These are phyloP conservation scores for Teratosphaeria pseudoeucalypti DNA, from an alignment of 2,329 filamentous ascomycete genomes.

Conservation along the genomic window DNA sequence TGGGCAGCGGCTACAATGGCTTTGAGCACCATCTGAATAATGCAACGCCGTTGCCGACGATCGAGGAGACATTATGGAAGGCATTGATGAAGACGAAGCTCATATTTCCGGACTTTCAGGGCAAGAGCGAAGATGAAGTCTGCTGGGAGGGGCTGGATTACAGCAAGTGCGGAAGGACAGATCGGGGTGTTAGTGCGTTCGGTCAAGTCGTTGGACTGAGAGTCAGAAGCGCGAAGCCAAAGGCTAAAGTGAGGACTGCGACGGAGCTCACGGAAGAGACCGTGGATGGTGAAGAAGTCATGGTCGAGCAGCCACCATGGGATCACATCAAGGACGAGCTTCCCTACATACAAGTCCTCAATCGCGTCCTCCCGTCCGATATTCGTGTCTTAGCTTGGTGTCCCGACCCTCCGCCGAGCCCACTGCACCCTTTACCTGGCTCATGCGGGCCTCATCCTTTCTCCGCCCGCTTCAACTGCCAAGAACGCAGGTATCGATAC, in stretches of 20 bases:
- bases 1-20: slow-evolving; percentile 84
- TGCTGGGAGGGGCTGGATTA: slow-evolving; percentile 82
- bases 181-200: slow-evolving; percentile 89
- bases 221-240: slow-evolving; percentile 67
- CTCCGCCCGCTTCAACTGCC: slow-evolving; percentile 84
- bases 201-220: slow-evolving; percentile 83
- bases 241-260: slow-evolving; percentile 6
- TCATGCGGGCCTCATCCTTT: slow-evolving; percentile 46
- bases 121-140: slow-evolving; percentile 40
- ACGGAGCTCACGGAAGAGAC: slow-evolving; percentile 3
- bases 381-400: slow-evolving; percentile 93
- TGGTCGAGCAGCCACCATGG: slow-evolving; percentile 29
- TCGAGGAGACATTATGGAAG: slow-evolving; percentile 92
- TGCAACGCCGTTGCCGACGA: slow-evolving; percentile 59
- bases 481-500: slow-evolving; percentile 85
- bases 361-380: slow-evolving; percentile 76
- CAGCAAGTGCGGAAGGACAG: slow-evolving; percentile 88
- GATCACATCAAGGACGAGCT: slow-evolving; percentile 71
- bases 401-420: slow-evolving; percentile 53
- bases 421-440: neutral
- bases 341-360: slow-evolving; percentile 71
- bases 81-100: slow-evolving; percentile 72
- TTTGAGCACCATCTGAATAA: slow-evolving; percentile 76
- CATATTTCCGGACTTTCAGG: slow-evolving; percentile 54
- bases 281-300: slow-evolving; percentile 4